These are phyloP conservation scores for Lupinus albus DNA, from an alignment of 306 rosid species.

Conservation along the genomic window DNA sequence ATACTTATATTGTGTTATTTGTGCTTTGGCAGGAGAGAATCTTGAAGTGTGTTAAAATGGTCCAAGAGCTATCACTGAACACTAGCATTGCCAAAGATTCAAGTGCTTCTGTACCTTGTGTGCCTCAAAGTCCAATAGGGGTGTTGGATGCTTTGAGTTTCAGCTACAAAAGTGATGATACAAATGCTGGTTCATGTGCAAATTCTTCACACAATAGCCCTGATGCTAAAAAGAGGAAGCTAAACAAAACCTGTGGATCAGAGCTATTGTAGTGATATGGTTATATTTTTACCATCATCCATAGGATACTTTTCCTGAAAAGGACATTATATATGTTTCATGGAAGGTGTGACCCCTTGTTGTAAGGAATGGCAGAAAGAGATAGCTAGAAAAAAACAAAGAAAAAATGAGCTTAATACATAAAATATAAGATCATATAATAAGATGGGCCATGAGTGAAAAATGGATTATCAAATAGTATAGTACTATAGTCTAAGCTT, in stretches of 20 bases:
- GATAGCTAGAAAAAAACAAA: slow-evolving; percentile 31
- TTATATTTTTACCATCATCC: slow-evolving; percentile 37
- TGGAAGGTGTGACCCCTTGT: slow-evolving; percentile 49
- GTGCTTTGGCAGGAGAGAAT: slow-evolving; percentile 71
- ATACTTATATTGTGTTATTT: slow-evolving; percentile 12
- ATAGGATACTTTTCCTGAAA: slow-evolving; percentile 43
- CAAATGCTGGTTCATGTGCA: slow-evolving; percentile 67
- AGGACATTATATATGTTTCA: slow-evolving; percentile 47
- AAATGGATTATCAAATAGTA: slow-evolving; percentile 44
- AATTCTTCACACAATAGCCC: slow-evolving; percentile 62
- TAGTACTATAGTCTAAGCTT: slow-evolving; percentile 34
- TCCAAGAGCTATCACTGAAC: slow-evolving; percentile 46
- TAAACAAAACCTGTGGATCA: slow-evolving; percentile 67
- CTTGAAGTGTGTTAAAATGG: slow-evolving; percentile 59
- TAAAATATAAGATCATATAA: slow-evolving; percentile 5
- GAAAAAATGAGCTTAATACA: not conserved
- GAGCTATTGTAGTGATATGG: slow-evolving; percentile 51
- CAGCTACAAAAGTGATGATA: slow-evolving; percentile 80
- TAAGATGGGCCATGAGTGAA: slow-evolving; percentile 57
- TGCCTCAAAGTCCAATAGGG: slow-evolving; percentile 81
- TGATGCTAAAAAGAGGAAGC: slow-evolving; percentile 82
- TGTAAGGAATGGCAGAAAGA: slow-evolving; percentile 29
- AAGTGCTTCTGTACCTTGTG: slow-evolving; percentile 50
- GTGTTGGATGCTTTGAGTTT: slow-evolving; percentile 77
- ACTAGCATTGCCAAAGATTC: slow-evolving; percentile 40